Evolutionary conservation across 257 asterid genomes (phyloP).

Genomic region (Plantago ovata): DNA sequence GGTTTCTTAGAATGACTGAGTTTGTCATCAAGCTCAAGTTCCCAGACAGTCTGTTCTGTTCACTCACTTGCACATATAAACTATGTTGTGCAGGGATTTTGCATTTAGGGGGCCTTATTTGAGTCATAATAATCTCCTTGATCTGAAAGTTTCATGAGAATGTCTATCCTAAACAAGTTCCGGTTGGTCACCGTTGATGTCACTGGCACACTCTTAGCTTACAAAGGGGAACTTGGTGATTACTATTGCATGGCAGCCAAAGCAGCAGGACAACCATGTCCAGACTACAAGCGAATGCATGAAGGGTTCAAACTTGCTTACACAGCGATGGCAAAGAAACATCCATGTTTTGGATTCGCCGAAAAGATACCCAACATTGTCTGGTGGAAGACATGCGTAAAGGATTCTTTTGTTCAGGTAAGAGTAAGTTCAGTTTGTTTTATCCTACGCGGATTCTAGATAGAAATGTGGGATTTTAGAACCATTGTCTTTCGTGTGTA

Average conservation of each 20-base stretch:
- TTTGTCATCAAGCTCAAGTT: constrained; percentile 14
- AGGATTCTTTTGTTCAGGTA: constrained; percentile 87
- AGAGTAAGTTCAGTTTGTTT: constrained; percentile 5
- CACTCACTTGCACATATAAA: constrained; percentile 8
- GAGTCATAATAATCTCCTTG: not conserved
- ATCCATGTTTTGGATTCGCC: constrained; percentile 90
- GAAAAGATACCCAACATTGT: constrained; percentile 85
- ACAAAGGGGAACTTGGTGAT: constrained; percentile 98
- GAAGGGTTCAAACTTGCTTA: constrained; percentile 91
- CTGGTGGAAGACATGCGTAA: constrained; percentile 96
- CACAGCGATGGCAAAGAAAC: constrained; percentile 80
- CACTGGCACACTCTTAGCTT: constrained; percentile 93
- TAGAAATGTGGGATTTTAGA: constrained; percentile 1
- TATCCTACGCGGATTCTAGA: too few species aligned
- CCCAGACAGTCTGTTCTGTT: too few species aligned
- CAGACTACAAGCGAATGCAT: constrained; percentile 84
- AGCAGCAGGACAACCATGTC: constrained; percentile 86
- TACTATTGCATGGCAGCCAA: constrained; percentile 99
- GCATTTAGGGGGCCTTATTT: constrained; percentile 2
- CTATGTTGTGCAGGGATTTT: constrained; percentile 24
- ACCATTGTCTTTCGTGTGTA: constrained; percentile 10
- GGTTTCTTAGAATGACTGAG: constrained; percentile 7
- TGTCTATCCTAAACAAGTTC: constrained; percentile 65
- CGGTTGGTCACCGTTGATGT: constrained; percentile 89
- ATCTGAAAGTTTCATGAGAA: constrained; percentile 25